A percentile compares a stretch with the other conserved stretches of the same genome.
Evolutionary conservation across 2,329 filamentous ascomycete species (phyloP).

Genomic region (Ascosphaera apis): DNA sequence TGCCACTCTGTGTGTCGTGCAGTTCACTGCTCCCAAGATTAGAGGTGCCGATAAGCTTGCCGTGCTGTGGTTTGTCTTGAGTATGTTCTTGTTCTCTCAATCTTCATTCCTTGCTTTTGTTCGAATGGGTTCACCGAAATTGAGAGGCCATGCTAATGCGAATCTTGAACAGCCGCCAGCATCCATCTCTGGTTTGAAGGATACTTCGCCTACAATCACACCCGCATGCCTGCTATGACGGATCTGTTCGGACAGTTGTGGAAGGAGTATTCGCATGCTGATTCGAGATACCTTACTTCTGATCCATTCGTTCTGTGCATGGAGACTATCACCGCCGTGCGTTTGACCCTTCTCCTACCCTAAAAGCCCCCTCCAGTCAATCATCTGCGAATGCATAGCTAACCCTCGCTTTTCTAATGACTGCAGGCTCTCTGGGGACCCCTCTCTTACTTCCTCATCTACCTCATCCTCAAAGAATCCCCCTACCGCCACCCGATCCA

Average conservation of each 20-base stretch:
- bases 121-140: no score
- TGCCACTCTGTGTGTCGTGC: constrained; percentile 30
- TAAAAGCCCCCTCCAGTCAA: no score
- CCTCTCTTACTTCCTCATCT: constrained; percentile 33
- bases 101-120: not conserved
- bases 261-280: constrained; percentile 78
- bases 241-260: constrained; percentile 64
- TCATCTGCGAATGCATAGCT: not conserved
- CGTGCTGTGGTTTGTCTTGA: constrained; percentile 55
- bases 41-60: constrained; percentile 31
- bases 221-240: constrained; percentile 40
- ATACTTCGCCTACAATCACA: constrained; percentile 54
- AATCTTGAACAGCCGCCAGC: constrained; percentile 15
- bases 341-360: constrained; percentile 9
- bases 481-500: constrained; percentile 36
- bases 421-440: constrained; percentile 36
- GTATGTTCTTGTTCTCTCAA: constrained; percentile 24
- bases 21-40: constrained; percentile 29
- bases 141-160: not conserved
- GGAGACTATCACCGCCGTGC: constrained; percentile 57
- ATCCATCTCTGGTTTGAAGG: constrained; percentile 69
- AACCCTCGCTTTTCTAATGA: not conserved
- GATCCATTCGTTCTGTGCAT: constrained; percentile 73
- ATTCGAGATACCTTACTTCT: constrained; percentile 65
- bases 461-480: constrained; percentile 29